A percentile compares a stretch with the other conserved stretches of the same genome.
phyloP scores from a whole-genome alignment of 352 stramenopile genomes.

The Globisporangium canariense region DNA sequence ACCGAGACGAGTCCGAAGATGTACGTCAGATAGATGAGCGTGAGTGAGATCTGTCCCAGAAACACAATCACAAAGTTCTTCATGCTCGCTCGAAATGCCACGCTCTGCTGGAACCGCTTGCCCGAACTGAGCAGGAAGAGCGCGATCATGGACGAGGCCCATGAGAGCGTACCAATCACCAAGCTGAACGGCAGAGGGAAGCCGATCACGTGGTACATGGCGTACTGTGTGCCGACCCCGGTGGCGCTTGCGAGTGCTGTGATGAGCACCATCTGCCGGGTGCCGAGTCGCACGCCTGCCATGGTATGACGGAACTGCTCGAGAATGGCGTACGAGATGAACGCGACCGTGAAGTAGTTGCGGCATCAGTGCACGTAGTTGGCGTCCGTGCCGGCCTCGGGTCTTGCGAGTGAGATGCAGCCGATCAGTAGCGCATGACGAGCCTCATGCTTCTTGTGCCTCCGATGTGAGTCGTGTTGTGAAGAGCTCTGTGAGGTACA shows the following conservation, averaged over 20 bases:
- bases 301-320: slow-evolving; percentile 25
- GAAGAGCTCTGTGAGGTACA: too few relatives aligned
- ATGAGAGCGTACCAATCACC: slow-evolving; percentile 22
- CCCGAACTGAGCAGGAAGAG: slow-evolving; percentile 28
- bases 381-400: slow-evolving; percentile 21
- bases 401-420: slow-evolving; percentile 17
- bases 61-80: slow-evolving; percentile 29
- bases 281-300: slow-evolving; percentile 6
- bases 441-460: neutral
- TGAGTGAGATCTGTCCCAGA: slow-evolving; percentile 30
- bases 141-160: slow-evolving; percentile 19
- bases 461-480: neutral
- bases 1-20: slow-evolving; percentile 33
- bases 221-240: slow-evolving; percentile 21
- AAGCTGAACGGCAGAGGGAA: slow-evolving; percentile 43
- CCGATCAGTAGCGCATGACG: slow-evolving; percentile 21
- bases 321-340: slow-evolving; percentile 31
- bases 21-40: slow-evolving; percentile 43
- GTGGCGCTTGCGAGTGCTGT: slow-evolving; percentile 21
- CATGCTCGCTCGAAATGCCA: slow-evolving; percentile 17
- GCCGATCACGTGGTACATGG: slow-evolving; percentile 25
- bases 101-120: slow-evolving; percentile 19
- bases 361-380: slow-evolving; percentile 37
- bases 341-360: slow-evolving; percentile 22
- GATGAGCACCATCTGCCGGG: neutral